Percentiles rank a stretch among this genome's conserved stretches.
phyloP scores from a whole-genome alignment of 2,329 filamentous ascomycete species.

The Trichoderma aggressivum region DNA sequence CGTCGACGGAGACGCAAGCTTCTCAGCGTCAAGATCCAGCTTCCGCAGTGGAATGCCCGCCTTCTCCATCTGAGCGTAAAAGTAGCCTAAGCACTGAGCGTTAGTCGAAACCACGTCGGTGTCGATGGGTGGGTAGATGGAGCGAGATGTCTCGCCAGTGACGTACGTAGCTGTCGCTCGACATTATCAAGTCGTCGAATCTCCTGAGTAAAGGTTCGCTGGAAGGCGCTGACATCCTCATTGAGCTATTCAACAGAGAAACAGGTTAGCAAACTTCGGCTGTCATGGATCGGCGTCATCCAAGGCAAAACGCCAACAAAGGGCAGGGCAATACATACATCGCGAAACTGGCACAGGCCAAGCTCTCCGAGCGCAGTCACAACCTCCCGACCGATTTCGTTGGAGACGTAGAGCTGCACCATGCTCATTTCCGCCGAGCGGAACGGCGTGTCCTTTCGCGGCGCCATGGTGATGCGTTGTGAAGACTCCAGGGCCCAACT shows the following conservation, averaged over 20 bases:
- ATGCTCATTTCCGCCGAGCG: conserved; percentile 99
- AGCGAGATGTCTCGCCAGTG: background rate
- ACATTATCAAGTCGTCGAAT: conserved; percentile 97
- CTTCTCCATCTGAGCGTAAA: conserved; percentile 94
- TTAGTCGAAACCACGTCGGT: conserved; percentile 9
- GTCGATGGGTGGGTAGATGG: conserved; percentile 26
- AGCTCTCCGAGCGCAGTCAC: conserved; percentile 95
- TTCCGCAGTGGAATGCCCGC: conserved; percentile 79
- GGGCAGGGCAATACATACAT: conserved; percentile 53
- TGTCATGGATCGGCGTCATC: background rate
- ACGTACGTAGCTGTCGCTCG: conserved; percentile 89
- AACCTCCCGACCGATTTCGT: conserved; percentile 97
- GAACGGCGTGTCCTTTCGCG: conserved; percentile 87
- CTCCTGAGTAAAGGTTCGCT: conserved; percentile 95
- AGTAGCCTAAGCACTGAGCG: conserved; percentile 65
- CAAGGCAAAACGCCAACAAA: background rate
- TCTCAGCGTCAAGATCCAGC: conserved; percentile 85
- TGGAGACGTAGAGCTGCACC: conserved; percentile 98
- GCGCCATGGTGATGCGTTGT: conserved; percentile 51
- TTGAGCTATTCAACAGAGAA: conserved; percentile 99
- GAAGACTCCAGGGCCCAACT: conserved; percentile 31
- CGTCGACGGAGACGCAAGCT: conserved; percentile 81
- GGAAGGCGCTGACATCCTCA: conserved; percentile 87
- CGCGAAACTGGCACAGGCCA: conserved; percentile 93
- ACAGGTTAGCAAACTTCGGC: conserved; percentile 26